Conservation (phyloP, 148 eudicot species). For the Rhododendron molle region DNA sequence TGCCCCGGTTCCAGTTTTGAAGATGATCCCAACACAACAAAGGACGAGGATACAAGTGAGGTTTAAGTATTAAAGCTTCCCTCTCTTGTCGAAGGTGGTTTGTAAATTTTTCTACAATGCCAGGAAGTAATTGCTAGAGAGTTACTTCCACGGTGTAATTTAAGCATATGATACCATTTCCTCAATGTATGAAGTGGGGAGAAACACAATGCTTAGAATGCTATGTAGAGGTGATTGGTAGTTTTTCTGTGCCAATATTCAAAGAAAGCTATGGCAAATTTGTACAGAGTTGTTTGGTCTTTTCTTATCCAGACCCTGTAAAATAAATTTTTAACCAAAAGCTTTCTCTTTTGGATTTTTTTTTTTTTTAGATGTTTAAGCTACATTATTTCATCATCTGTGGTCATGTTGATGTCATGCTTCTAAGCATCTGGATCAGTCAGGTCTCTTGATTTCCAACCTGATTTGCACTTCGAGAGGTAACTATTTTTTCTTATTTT, state of each 20-base stretch:
- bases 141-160: conserved; percentile 4
- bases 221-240: conserved; percentile 14
- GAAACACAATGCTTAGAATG: neutral
- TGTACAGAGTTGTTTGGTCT: neutral
- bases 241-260: conserved; percentile 6
- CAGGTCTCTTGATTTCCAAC: neutral
- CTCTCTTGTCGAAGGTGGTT: neutral
- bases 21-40: conserved; percentile 54
- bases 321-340: conserved; percentile 18
- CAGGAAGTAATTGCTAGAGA: neutral
- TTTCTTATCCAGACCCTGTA: conserved; percentile 18
- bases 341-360: neutral
- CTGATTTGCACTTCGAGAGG: neutral
- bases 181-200: conserved; percentile 7
- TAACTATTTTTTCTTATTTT: neutral
- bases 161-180: neutral
- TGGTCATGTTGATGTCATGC: conserved; percentile 15
- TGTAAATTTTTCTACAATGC: neutral
- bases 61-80: conserved; percentile 13
- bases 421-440: neutral
- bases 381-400: neutral
- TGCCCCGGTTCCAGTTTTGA: conserved; percentile 42
- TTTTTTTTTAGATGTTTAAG: neutral
- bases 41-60: conserved; percentile 50
- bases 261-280: neutral